Base-by-base conservation (phyloP, 208 protist genomes). In the Leishmania aethiopica region DNA sequence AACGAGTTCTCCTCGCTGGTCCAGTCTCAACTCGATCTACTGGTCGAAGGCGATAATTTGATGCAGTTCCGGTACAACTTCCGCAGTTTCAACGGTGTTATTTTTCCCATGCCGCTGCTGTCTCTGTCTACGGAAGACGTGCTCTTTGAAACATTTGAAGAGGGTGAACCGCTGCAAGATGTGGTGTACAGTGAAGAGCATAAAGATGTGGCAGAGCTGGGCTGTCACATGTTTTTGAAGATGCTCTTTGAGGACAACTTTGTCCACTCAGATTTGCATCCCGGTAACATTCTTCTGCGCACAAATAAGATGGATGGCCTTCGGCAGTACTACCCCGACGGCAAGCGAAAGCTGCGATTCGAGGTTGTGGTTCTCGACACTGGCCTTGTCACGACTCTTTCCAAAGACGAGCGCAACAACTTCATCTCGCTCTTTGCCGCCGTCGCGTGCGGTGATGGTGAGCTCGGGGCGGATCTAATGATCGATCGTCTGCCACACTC, bases 171-270 rank as follows among this genome's bases (percentile, higher is more conserved):
- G 15, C 84, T 99, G 53, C 86, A 95, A 69, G 81, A 89, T 66
- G 59, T 95, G 37, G 60, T 85, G 37, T 83, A 83, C 70, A 85
- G 79, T 22, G 80, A 89, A 19, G 85, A 92, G 32, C 93, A 94
- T 47, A 78, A 79, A 7, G 91, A 94, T 47, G 32, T 98, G 62
- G 96, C 96, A 0, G 88, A 93, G 64, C 66, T 94, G 11, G 96
- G 96, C 3, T 97, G 95, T 73, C 91, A 98, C 73, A 96, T 96
- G 88, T 99, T 98, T 80, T 81, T 99, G 15, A 98, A 98, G 81
- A 99, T 99, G 97, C 89, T 98, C 15, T 97, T 99, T 75, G 86
- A 97, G 64, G 94, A 99, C 88, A 98, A 98, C 81, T 98, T 98
- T 89, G 90, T 98, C 45, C 97, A 99, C 85, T 97, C 95, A 6